These are phyloP conservation scores for Sporothrix curviconia DNA, from an alignment of 2,329 filamentous ascomycete genomes.

Conservation along the genomic window DNA sequence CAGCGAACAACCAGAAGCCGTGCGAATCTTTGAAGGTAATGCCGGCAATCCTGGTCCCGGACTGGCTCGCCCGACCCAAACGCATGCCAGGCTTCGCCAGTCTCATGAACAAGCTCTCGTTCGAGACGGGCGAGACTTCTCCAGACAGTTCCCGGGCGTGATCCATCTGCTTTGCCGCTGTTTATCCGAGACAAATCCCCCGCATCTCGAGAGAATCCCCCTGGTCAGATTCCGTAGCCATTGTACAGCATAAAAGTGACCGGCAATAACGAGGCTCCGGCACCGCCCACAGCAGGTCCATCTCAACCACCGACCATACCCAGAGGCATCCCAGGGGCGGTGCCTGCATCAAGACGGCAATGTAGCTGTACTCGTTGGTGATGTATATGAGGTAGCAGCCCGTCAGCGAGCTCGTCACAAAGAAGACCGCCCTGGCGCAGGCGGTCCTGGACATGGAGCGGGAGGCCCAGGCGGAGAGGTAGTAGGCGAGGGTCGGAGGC, in stretches of 20 bases:
- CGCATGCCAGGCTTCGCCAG: too few relatives aligned
- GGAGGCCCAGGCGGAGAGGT: conserved; percentile 47
- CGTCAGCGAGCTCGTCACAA: conserved; percentile 49
- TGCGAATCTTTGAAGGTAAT: too few relatives aligned
- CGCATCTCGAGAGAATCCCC: neutral
- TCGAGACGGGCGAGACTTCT: too few relatives aligned
- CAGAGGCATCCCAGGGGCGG: conserved; percentile 86
- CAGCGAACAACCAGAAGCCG: too few relatives aligned
- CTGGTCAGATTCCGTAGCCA: conserved; percentile 34
- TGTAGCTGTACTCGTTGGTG: conserved; percentile 73
- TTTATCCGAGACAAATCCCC: neutral
- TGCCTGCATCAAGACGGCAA: conserved; percentile 84
- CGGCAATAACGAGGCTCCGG: conserved; percentile 43
- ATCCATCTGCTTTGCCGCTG: too few relatives aligned
- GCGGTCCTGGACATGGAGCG: conserved; percentile 38
- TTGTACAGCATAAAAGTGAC: conserved; percentile 39
- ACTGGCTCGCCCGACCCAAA: too few relatives aligned
- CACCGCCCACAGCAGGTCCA: conserved; percentile 63
- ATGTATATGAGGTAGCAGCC: conserved; percentile 79
- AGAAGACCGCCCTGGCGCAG: conserved; percentile 57
- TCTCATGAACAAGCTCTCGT: too few relatives aligned
- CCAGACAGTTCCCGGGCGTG: too few relatives aligned
- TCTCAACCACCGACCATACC: conserved; percentile 88
- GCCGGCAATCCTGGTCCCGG: too few relatives aligned
- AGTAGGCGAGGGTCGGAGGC: conserved; percentile 41